Evolutionary conservation across 2,329 filamentous ascomycete genomes (phyloP), one percentile per base, ranked within the genome.

Genomic region (Lachnellula subtilissima): DNA sequence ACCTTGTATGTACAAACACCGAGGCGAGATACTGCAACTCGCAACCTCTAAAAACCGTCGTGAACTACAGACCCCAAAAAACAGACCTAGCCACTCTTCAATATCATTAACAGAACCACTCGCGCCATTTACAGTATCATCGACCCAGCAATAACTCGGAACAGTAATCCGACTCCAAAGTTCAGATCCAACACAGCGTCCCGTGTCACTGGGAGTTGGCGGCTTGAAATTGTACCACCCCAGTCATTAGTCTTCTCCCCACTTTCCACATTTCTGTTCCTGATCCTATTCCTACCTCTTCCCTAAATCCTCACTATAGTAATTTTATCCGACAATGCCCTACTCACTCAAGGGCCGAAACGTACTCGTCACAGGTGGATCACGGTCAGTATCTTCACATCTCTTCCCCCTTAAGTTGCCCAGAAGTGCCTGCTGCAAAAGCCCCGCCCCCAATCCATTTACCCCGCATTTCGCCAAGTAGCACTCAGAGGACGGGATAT

Each of bases 301-400:
- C 15, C 39, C 14, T 15, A 40, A 40, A 40, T 2, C 19, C 19
- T 45, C 11, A 22, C n/a, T 9, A 19, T 19, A 45, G 6, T 5
- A 12, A 45, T 17, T 23, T 2, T 22, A 22, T 22, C 11, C 19
- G 2, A 23, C 8, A 19, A 87, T 87, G 84, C 80, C 82, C 2
- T 87, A 87, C 71, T 72, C 76, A n/a, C 75, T 88, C 46, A 78
- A 79, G 61, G 78, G 75, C 53, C 76, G 82, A 36, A 87, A 85
- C 63, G 80, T 87, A 28, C 76, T 88, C 15, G 75, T 88, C 22
- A 87, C 83, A 0, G 85, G 82, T 46, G 83, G 82, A 48, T 85
- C 82, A 47, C 76, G 83, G 84, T 86, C 73, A 61, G 75, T 66
- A 12, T 42, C 11, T 37, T 35, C 11, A 28, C 43, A 36, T 35